Conservation (phyloP, 345 rosid genomes). For the Stellera chamaejasme region DNA sequence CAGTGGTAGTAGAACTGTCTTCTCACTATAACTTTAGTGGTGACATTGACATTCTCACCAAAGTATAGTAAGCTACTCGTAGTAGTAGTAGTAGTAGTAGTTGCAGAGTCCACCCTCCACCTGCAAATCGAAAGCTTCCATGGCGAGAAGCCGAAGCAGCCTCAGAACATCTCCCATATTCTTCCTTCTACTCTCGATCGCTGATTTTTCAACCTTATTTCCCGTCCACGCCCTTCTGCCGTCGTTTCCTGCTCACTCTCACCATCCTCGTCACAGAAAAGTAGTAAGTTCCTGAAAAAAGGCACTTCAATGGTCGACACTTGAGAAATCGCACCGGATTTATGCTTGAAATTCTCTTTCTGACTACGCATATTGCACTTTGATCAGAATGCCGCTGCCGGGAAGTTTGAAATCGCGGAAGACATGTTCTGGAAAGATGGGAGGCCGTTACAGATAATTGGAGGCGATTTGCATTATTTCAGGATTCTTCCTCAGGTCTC, state of each 20-base stretch:
- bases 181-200: slow-evolving; percentile 26
- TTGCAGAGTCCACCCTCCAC: slow-evolving; percentile 5
- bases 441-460: slow-evolving; percentile 60
- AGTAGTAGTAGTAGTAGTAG: not conserved
- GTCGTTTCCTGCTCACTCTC: slow-evolving; percentile 28
- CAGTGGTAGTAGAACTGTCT: too few species aligned
- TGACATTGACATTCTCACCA: too few species aligned
- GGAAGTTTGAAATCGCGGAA: slow-evolving; percentile 51
- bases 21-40: too few species aligned
- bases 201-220: slow-evolving; percentile 31
- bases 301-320: not conserved
- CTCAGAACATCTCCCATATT: slow-evolving; percentile 24
- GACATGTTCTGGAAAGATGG: slow-evolving; percentile 88
- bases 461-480: slow-evolving; percentile 94
- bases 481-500: slow-evolving; percentile 78
- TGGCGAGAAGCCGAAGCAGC: slow-evolving; percentile 28
- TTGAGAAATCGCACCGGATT: not conserved
- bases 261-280: slow-evolving; percentile 15
- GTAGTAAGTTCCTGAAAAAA: slow-evolving; percentile 15
- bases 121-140: slow-evolving; percentile 2
- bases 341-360: not conserved
- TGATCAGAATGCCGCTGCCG: slow-evolving; percentile 22
- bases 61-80: too few species aligned
- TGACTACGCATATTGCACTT: not conserved
- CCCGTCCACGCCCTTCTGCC: slow-evolving; percentile 71